Conservation (phyloP, 2,329 filamentous ascomycete genomes). For the Colletotrichum sp. region DNA sequence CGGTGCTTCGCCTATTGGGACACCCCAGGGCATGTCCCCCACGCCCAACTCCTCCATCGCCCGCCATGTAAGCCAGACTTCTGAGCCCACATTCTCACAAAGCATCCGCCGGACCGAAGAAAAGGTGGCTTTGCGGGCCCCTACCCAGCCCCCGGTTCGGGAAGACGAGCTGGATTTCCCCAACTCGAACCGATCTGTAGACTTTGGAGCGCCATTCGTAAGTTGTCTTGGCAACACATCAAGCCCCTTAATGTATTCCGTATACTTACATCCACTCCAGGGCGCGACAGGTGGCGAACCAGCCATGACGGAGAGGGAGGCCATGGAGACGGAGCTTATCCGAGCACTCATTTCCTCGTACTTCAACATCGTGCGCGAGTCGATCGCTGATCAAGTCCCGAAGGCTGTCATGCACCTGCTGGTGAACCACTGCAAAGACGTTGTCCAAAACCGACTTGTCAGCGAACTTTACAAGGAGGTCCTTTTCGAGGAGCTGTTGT, state of each 20-base stretch:
- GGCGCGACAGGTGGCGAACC: slow-evolving; percentile 70
- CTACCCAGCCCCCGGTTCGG: slow-evolving; percentile 39
- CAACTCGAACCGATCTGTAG: slow-evolving; percentile 38
- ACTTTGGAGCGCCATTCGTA: slow-evolving; percentile 62
- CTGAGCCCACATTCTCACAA: slow-evolving; percentile 82
- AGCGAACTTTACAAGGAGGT: slow-evolving; percentile 94
- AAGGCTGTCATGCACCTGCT: slow-evolving; percentile 99
- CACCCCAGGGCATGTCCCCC: slow-evolving; percentile 44
- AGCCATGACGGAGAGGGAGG: slow-evolving; percentile 91
- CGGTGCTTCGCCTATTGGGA: slow-evolving; percentile 53
- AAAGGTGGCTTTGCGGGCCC: slow-evolving; percentile 57
- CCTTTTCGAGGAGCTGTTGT: slow-evolving; percentile 89
- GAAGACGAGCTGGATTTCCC: slow-evolving; percentile 48
- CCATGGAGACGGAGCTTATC: slow-evolving; percentile 97
- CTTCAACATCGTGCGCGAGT: slow-evolving; percentile 98
- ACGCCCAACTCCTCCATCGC: slow-evolving; percentile 42
- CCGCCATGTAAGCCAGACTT: slow-evolving; percentile 78
- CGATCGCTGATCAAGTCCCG: slow-evolving; percentile 97
- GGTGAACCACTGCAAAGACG: slow-evolving; percentile 98
- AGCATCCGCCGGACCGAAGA: slow-evolving; percentile 78
- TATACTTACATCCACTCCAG: slow-evolving; percentile 38
- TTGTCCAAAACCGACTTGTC: slow-evolving; percentile 94
- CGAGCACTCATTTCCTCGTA: slow-evolving; percentile 96
- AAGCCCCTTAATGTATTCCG: not conserved
- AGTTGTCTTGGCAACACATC: slow-evolving; percentile 37